Evolutionary conservation across 2,329 filamentous ascomycete genomes (phyloP), one percentile per base, ranked within the genome.

Genomic region (Chaetoscypha palmicola): DNA sequence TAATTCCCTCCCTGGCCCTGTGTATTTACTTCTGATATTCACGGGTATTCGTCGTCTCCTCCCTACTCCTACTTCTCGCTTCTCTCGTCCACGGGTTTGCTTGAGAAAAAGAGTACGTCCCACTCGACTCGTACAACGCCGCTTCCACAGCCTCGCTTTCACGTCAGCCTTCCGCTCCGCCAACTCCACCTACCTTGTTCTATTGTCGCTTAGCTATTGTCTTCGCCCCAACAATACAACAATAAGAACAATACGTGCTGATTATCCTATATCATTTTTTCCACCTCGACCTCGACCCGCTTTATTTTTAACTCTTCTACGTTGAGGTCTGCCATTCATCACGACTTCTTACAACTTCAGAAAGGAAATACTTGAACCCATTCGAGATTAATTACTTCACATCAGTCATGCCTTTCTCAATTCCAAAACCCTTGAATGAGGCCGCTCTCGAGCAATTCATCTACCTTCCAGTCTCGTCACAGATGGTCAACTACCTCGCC

Each of bases 401-500:
- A 51, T 28, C n/a, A n/a, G n/a, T n/a, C 38, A 56, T 57, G 55
- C 28, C 50, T 22, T 50, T 19, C 30, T 35, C 44, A 22, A 23
- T 37, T 23, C 40, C 41, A 12, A 34, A 47, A 37, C 41, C 49
- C 31, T 45, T 58, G 24, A 89, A 89, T 71, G 77, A 81, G 64
- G 75, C 75, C 42, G 86, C 86, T 38, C 74, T 92, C 52, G 84
- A 90, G 59, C 77, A 85, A 59, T 91, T 92, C 64, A 77, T 92
- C 68, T 86, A 83, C 67, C 76, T 77, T 56, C 81, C 82, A 8
- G 86, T 92, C 52, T 80, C 74, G 60, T 74, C 74, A 56, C 74
- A 83, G 43, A 92, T 92, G 86, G 83, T 92, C 58, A 65, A 70
- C 47, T 86, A 87, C 67, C 77, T 92, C 48, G 83, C 86, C 52